A percentile compares a stretch with the other conserved stretches of the same genome.
These are phyloP conservation scores for Tylopilus felleus DNA, from an alignment of 768 basidiomycete genomes.

Conservation along the genomic window DNA sequence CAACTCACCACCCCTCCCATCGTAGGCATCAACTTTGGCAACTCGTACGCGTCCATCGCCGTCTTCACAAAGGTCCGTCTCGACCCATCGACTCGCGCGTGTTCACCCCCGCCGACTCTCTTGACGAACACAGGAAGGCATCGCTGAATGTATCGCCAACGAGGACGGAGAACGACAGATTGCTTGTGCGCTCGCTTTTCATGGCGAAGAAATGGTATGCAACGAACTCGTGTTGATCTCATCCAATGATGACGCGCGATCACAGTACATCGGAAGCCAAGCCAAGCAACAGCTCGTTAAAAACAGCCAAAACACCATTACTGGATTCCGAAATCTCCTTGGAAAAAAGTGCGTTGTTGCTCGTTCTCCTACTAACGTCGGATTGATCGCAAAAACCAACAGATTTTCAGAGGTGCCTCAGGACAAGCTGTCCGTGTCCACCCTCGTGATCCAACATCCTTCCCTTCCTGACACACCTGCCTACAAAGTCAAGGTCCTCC, in stretches of 20 bases:
- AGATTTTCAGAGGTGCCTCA: slow-evolving; percentile 77
- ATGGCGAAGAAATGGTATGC: slow-evolving; percentile 81
- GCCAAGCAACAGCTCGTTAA: slow-evolving; percentile 94
- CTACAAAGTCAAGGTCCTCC: slow-evolving; percentile 79
- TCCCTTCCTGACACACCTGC: slow-evolving; percentile 68
- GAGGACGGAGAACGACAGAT: slow-evolving; percentile 99
- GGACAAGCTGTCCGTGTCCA: slow-evolving; percentile 49
- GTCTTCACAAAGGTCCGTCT: slow-evolving; percentile 86
- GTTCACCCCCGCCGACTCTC: neutral
- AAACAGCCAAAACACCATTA: slow-evolving; percentile 90
- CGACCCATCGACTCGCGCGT: neutral
- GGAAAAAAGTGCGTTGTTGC: slow-evolving; percentile 74
- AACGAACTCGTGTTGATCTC: no score
- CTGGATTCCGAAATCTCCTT: slow-evolving; percentile 89
- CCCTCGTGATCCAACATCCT: slow-evolving; percentile 76
- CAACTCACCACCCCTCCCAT: slow-evolving; percentile 48
- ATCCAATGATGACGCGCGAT: slow-evolving; percentile 10
- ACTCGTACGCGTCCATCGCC: slow-evolving; percentile 92
- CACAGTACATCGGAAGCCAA: slow-evolving; percentile 92
- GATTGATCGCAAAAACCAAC: neutral
- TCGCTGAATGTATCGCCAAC: slow-evolving; percentile 94
- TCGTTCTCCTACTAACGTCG: neutral
- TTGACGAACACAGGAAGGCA: slow-evolving; percentile 60
- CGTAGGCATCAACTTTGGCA: slow-evolving; percentile 95
- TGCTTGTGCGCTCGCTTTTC: slow-evolving; percentile 88